These are phyloP conservation scores for Terfezia claveryi DNA, from an alignment of 495 filamentous ascomycete genomes.

Conservation along the genomic window DNA sequence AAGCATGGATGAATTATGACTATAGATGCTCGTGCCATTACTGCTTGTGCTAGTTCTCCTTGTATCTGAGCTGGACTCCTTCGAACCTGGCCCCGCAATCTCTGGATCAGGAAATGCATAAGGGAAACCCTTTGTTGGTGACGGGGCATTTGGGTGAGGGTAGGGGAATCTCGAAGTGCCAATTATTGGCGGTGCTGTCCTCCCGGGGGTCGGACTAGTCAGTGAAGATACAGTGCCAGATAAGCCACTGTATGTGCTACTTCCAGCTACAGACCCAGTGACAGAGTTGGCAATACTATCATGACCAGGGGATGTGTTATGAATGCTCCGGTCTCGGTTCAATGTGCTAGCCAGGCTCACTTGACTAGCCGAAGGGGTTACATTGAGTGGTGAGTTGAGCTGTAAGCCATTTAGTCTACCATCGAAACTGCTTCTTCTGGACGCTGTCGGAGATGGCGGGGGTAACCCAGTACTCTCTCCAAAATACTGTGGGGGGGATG, in stretches of 20 bases:
- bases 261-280: constrained; percentile 7
- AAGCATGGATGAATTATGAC: constrained; percentile 7
- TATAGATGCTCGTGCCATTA: constrained; percentile 15
- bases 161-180: constrained; percentile 16
- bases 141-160: constrained; percentile 18
- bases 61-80: constrained; percentile 10
- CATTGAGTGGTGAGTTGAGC: constrained; percentile 15
- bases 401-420: constrained; percentile 14
- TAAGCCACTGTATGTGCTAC: constrained; percentile 6
- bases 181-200: constrained; percentile 14
- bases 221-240: background rate
- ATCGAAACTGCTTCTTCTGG: constrained; percentile 19
- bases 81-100: constrained; percentile 11
- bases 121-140: constrained; percentile 19
- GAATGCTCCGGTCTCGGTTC: constrained; percentile 18
- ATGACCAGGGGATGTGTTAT: constrained; percentile 12
- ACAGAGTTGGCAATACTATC: background rate
- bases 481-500: constrained; percentile 8
- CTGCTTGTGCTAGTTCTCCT: constrained; percentile 14
- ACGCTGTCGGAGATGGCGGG: constrained; percentile 13
- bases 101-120: constrained; percentile 20
- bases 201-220: background rate
- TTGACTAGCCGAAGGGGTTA: constrained; percentile 18
- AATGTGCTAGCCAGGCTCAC: constrained; percentile 18
- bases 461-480: background rate